These are phyloP conservation scores for Gossypium trilobum DNA, from an alignment of 441 rosid species.

Conservation along the genomic window DNA sequence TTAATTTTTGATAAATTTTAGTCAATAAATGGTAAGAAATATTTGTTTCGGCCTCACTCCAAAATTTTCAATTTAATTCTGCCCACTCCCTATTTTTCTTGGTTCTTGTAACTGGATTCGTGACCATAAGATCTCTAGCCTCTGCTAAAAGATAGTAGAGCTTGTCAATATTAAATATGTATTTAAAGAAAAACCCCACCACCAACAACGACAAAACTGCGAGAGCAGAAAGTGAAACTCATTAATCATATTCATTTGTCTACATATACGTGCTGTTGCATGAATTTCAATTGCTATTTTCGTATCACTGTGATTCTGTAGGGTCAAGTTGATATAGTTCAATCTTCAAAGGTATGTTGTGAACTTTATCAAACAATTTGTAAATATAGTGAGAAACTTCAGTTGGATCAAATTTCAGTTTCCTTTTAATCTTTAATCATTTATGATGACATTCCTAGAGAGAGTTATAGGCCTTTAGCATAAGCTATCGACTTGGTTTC, in stretches of 20 bases:
- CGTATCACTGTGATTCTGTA: neutral
- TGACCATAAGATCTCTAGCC: too few relatives aligned
- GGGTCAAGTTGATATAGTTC: neutral
- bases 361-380: conserved; percentile 4
- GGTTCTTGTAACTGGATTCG: too few relatives aligned
- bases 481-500: neutral
- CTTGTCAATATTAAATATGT: too few relatives aligned
- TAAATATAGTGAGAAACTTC: neutral
- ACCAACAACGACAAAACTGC: too few relatives aligned
- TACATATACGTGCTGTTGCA: neutral
- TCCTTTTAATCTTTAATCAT: neutral
- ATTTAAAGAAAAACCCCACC: too few relatives aligned
- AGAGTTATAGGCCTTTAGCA: neutral
- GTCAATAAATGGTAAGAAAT: too few relatives aligned
- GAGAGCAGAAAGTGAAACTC: neutral
- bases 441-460: neutral
- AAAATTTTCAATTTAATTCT: too few relatives aligned
- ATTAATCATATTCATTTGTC: neutral
- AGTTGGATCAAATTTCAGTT: neutral
- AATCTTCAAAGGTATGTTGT: neutral
- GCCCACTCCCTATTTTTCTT: too few relatives aligned
- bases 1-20: too few relatives aligned
- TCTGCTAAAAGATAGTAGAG: too few relatives aligned
- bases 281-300: neutral
- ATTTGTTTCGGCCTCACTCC: too few relatives aligned